These are phyloP conservation scores for Ophiostoma novo-ulmi DNA, from an alignment of 2,329 filamentous ascomycete genomes.

Conservation along the genomic window DNA sequence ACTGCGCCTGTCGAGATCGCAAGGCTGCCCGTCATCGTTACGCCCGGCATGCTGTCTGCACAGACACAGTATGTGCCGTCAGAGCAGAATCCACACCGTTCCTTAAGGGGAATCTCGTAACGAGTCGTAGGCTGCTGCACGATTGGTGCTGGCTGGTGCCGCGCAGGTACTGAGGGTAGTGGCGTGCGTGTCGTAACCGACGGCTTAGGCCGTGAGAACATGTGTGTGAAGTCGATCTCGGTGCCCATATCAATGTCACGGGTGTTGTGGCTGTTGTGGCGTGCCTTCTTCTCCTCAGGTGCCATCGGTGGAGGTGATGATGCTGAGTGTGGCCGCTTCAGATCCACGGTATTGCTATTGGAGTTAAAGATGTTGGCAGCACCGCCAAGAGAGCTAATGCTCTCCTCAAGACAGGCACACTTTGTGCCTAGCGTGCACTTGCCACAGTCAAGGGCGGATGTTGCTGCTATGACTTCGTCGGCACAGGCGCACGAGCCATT, in stretches of 20 bases:
- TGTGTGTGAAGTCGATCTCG: slow-evolving; percentile 70
- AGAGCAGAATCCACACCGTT: slow-evolving; percentile 76
- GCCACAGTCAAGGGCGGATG: slow-evolving; percentile 55
- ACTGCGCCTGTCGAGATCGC: slow-evolving; percentile 28
- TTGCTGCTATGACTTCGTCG: slow-evolving; percentile 52
- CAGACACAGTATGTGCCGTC: slow-evolving; percentile 80
- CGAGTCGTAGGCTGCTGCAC: slow-evolving; percentile 25
- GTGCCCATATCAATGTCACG: slow-evolving; percentile 39
- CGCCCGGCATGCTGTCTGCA: slow-evolving; percentile 49
- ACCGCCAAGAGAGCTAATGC: slow-evolving; percentile 34
- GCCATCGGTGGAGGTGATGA: slow-evolving; percentile 38
- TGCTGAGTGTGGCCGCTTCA: slow-evolving; percentile 45
- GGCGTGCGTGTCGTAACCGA: slow-evolving; percentile 23
- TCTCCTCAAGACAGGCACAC: slow-evolving; percentile 57
- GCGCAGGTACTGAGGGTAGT: slow-evolving; percentile 29
- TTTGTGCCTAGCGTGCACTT: slow-evolving; percentile 58
- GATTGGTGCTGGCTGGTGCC: slow-evolving; percentile 15
- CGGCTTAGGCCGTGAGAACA: slow-evolving; percentile 50
- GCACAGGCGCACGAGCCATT: slow-evolving; percentile 54
- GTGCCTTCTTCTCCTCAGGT: slow-evolving; percentile 53
- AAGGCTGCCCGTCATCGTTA: slow-evolving; percentile 38
- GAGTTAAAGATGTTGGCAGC: slow-evolving; percentile 27
- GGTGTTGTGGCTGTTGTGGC: slow-evolving; percentile 33
- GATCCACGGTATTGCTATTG: slow-evolving; percentile 29
- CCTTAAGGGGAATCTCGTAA: slow-evolving; percentile 47